phyloP scores from a whole-genome alignment of 176 grass and related monocot species.

The Oryza coarctata region DNA sequence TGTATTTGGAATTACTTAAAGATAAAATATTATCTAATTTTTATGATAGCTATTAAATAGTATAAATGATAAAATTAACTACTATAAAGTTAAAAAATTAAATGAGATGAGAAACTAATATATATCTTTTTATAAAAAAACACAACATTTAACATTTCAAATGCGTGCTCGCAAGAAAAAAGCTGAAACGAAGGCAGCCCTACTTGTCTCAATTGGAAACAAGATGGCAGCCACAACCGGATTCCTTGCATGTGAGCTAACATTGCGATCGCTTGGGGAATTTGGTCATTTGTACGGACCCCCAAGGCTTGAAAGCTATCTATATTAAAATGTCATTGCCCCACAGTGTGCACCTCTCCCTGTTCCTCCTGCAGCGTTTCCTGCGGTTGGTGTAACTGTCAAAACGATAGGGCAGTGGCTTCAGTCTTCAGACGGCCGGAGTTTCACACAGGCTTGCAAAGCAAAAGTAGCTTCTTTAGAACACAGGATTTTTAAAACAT shows the following conservation, averaged over 20 bases:
- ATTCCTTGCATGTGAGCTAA: constrained; percentile 41
- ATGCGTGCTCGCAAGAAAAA: too few species aligned
- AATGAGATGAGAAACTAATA: too few species aligned
- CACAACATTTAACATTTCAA: too few species aligned
- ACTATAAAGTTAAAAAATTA: too few species aligned
- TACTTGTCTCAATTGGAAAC: constrained; percentile 53
- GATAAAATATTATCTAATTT: too few species aligned
- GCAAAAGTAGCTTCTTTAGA: too few species aligned
- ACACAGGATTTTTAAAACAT: too few species aligned
- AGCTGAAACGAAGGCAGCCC: too few species aligned
- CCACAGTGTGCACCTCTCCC: background rate
- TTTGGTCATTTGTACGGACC: background rate
- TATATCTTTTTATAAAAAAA: too few species aligned
- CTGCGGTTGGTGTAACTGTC: constrained; percentile 10
- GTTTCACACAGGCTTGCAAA: background rate
- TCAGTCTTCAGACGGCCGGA: background rate
- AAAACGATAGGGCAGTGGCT: background rate
- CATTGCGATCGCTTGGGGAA: background rate
- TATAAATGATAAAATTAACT: too few species aligned
- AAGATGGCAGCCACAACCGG: background rate
- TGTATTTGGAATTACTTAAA: too few species aligned
- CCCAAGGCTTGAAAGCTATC: background rate
- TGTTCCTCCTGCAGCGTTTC: background rate
- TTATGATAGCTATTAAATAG: too few species aligned
- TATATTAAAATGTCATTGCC: background rate